phyloP scores from a whole-genome alignment of 441 rosid species.

The Populus tomentosa region DNA sequence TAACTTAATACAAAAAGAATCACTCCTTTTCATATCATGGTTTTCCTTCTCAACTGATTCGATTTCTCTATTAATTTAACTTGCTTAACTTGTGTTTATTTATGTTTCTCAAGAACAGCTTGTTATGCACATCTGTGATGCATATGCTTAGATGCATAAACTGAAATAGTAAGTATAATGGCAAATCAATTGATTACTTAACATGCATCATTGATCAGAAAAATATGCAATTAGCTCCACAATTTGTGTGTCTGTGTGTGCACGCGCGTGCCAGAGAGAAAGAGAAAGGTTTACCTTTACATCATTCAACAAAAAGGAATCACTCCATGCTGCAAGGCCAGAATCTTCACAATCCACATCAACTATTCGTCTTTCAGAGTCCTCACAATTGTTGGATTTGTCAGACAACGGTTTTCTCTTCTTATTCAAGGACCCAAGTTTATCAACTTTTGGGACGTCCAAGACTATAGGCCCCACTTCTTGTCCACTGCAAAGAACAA shows the following conservation, averaged over 20 bases:
- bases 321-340: slow-evolving; percentile 41
- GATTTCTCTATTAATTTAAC: no score
- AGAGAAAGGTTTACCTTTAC: slow-evolving; percentile 26
- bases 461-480: slow-evolving; percentile 52
- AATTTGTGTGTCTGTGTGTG: background rate
- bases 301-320: slow-evolving; percentile 60
- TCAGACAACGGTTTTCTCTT: slow-evolving; percentile 29
- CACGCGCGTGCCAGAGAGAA: background rate
- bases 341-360: slow-evolving; percentile 24
- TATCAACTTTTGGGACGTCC: slow-evolving; percentile 35
- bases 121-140: background rate
- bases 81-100: no score
- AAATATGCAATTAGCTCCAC: background rate
- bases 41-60: background rate
- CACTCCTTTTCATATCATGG: background rate
- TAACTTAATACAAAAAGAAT: background rate
- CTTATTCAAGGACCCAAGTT: slow-evolving; percentile 18
- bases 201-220: background rate
- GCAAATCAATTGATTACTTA: background rate
- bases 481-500: slow-evolving; percentile 53
- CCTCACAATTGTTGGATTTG: slow-evolving; percentile 22
- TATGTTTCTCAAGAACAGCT: no score
- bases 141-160: background rate
- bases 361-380: slow-evolving; percentile 16
- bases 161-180: background rate